Percentiles rank a stretch among this genome's conserved stretches.
These are phyloP conservation scores for Symbiotaphrina buchneri DNA, from an alignment of 495 filamentous ascomycete species.

Conservation along the genomic window DNA sequence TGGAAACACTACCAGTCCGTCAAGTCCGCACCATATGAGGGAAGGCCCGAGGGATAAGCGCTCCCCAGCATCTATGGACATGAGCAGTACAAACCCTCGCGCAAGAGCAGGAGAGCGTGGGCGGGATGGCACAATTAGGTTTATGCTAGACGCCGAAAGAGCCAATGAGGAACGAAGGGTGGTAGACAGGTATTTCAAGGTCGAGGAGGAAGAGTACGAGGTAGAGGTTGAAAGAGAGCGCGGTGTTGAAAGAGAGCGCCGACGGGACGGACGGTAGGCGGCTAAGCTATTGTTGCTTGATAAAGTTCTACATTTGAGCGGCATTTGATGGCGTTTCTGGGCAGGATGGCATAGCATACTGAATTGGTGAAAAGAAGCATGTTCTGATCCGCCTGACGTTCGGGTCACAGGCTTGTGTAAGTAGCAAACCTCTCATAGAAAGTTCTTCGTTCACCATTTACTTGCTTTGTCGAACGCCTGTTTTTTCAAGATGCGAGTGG, in stretches of 20 bases:
- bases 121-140: conserved; percentile 61
- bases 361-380: too few species aligned
- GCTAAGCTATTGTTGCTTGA: too few species aligned
- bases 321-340: too few species aligned
- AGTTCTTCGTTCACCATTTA: too few species aligned
- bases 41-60: conserved; percentile 2
- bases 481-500: too few species aligned
- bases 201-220: conserved; percentile 60
- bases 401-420: too few species aligned
- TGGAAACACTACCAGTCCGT: background rate
- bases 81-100: conserved; percentile 21
- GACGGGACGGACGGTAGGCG: background rate
- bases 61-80: conserved; percentile 14
- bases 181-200: conserved; percentile 44
- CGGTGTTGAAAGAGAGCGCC: background rate
- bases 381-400: too few species aligned
- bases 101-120: conserved; percentile 25
- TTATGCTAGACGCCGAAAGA: conserved; percentile 66
- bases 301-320: too few species aligned
- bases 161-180: conserved; percentile 45
- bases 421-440: too few species aligned
- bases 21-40: too few species aligned
- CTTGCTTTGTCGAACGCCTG: too few species aligned
- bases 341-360: too few species aligned
- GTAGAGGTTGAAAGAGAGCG: conserved; percentile 27